Conservation (phyloP, 306 rosid species). For the Pyrus communis region DNA sequence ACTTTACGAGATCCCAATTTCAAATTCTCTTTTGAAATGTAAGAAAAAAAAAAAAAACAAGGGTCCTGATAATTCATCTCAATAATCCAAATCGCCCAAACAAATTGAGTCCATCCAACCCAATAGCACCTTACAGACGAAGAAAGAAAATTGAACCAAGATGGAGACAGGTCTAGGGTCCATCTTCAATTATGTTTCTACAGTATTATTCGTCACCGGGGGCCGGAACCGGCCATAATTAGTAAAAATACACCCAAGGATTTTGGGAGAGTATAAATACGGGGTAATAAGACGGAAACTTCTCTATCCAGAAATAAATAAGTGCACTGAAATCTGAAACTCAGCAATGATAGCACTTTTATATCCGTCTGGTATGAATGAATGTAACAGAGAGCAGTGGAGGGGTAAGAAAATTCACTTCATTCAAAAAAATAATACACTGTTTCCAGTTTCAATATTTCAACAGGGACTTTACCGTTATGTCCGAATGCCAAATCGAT, state of each 20-base stretch:
- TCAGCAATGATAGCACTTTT: slow-evolving; percentile 6
- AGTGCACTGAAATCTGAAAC: background rate
- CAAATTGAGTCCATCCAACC: background rate
- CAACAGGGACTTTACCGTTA: slow-evolving; percentile 16
- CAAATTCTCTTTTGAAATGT: background rate
- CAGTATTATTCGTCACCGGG: background rate
- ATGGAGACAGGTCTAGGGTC: background rate
- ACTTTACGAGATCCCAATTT: background rate
- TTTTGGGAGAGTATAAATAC: background rate
- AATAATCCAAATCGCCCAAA: background rate
- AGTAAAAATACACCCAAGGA: background rate
- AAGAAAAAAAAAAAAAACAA: background rate
- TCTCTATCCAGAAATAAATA: background rate
- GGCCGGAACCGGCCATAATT: background rate
- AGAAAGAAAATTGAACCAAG: background rate
- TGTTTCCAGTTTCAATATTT: slow-evolving; percentile 20
- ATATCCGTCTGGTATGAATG: background rate
- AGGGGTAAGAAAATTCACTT: background rate
- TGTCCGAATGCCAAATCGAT: slow-evolving; percentile 8
- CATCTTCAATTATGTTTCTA: background rate
- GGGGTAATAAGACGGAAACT: background rate
- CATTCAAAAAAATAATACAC: slow-evolving; percentile 3
- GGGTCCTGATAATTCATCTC: background rate
- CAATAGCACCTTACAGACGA: background rate
- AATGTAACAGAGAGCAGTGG: background rate